Percentiles rank a stretch among this genome's conserved stretches.
phyloP scores from a whole-genome alignment of 768 basidiomycete species.

The Hortiboletus flavorubellus region DNA sequence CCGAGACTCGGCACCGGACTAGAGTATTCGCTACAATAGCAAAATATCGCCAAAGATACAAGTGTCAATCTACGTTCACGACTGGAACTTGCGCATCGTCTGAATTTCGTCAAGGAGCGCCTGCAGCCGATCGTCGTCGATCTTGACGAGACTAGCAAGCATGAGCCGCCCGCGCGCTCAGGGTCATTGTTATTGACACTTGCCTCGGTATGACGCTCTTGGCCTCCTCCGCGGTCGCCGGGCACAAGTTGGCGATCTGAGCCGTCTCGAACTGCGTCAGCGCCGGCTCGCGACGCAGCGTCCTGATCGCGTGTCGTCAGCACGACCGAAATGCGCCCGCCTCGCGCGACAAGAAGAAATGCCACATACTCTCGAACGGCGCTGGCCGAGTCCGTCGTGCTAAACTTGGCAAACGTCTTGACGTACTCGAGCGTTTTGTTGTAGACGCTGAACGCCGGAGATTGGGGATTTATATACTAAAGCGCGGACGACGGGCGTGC shows the following conservation, averaged over 20 bases:
- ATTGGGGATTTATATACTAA: not conserved
- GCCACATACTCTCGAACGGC: constrained; percentile 80
- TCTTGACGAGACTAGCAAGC: constrained; percentile 65
- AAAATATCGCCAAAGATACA: not conserved
- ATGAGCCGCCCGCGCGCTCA: not conserved
- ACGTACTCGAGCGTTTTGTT: constrained; percentile 93
- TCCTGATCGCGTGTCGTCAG: constrained; percentile 40
- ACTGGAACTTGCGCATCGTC: constrained; percentile 87
- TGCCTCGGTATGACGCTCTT: constrained; percentile 91
- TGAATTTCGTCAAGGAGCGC: constrained; percentile 82
- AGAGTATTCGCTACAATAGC: constrained; percentile 8
- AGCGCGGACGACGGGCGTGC: not conserved
- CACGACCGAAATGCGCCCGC: no score
- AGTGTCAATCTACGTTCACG: constrained; percentile 36
- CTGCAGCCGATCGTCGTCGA: constrained; percentile 86
- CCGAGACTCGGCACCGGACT: not conserved
- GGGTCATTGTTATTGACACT: not conserved
- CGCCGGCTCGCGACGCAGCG: constrained; percentile 71
- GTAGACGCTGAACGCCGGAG: constrained; percentile 58
- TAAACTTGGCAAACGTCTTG: constrained; percentile 88
- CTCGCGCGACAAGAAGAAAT: not conserved
- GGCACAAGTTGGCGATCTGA: constrained; percentile 89
- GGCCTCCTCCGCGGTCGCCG: constrained; percentile 84
- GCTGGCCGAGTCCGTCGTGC: constrained; percentile 76
- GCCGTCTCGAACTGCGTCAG: constrained; percentile 90